These are phyloP conservation scores for Blastobotrys aristatus DNA, from an alignment of 1,139 yeast genomes.

Conservation along the genomic window DNA sequence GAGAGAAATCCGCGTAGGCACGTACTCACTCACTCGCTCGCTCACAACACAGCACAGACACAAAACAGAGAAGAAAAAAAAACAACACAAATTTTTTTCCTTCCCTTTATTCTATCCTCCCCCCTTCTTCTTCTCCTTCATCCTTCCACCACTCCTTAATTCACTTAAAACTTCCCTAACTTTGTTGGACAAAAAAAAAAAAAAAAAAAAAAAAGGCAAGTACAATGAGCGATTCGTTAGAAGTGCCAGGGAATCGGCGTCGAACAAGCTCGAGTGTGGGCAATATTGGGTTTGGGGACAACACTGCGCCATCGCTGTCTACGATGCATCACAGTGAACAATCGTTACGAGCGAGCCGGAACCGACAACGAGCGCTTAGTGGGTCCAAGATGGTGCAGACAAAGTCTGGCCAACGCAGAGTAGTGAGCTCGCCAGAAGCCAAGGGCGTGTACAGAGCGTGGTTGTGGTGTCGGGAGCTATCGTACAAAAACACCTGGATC, in stretches of 20 bases:
- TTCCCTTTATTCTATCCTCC: neutral
- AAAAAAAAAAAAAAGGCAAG: neutral
- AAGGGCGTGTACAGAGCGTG: slow-evolving; percentile 33
- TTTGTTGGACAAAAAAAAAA: neutral
- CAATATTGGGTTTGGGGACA: slow-evolving; percentile 38
- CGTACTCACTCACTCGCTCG: no score
- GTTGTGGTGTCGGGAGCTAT: slow-evolving; percentile 54
- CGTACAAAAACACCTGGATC: slow-evolving; percentile 75
- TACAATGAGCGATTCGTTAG: neutral
- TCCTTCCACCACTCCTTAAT: neutral
- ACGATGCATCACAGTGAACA: slow-evolving; percentile 34
- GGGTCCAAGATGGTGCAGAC: slow-evolving; percentile 24
- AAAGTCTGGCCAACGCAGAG: slow-evolving; percentile 12
- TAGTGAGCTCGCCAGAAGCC: slow-evolving; percentile 12
- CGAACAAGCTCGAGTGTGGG: slow-evolving; percentile 24
- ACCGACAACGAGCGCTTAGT: slow-evolving; percentile 35
- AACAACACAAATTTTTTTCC: neutral
- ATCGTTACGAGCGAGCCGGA: slow-evolving; percentile 30
- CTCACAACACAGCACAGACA: no score
- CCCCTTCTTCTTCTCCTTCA: neutral
- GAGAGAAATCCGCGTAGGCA: no score
- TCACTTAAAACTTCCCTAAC: neutral
- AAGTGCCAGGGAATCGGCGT: neutral
- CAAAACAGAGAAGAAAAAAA: no score
- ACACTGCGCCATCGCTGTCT: slow-evolving; percentile 35